A percentile compares a stretch with the other conserved stretches of the same genome.
These are phyloP conservation scores for Ananas comosus DNA, from an alignment of 176 grass and related monocot species.

Conservation along the genomic window DNA sequence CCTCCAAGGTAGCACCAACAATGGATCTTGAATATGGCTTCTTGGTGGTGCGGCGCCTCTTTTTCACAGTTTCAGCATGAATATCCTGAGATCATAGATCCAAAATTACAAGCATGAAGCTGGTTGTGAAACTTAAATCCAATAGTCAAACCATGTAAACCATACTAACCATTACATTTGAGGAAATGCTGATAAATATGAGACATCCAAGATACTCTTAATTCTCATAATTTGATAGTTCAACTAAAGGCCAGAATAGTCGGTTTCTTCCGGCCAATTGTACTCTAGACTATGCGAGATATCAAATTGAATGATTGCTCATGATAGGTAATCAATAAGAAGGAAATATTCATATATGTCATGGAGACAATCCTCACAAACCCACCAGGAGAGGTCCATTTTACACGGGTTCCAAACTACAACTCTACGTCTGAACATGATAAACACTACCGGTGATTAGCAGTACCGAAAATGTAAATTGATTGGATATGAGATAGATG, in stretches of 20 bases:
- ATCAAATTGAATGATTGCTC: background rate
- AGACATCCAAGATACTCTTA: no score
- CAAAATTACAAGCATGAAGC: background rate
- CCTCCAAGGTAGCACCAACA: conserved; percentile 80
- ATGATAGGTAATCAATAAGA: background rate
- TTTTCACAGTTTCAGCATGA: conserved; percentile 73
- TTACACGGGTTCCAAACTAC: background rate
- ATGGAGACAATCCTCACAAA: no score
- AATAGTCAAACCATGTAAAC: no score
- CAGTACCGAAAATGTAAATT: no score
- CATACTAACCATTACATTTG: no score
- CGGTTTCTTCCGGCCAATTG: background rate
- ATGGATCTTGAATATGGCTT: conserved; percentile 89
- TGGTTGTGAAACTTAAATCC: background rate
- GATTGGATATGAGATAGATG: no score
- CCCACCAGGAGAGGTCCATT: background rate
- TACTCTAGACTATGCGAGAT: background rate
- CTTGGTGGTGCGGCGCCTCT: conserved; percentile 72
- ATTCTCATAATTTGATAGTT: background rate
- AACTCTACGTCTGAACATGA: background rate
- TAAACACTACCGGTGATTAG: background rate
- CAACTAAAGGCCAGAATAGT: background rate
- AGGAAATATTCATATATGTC: no score
- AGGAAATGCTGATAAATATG: no score
- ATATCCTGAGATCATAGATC: conserved; percentile 39